These are phyloP conservation scores for Scutellaria baicalensis DNA, from an alignment of 257 asterid genomes.

Conservation along the genomic window DNA sequence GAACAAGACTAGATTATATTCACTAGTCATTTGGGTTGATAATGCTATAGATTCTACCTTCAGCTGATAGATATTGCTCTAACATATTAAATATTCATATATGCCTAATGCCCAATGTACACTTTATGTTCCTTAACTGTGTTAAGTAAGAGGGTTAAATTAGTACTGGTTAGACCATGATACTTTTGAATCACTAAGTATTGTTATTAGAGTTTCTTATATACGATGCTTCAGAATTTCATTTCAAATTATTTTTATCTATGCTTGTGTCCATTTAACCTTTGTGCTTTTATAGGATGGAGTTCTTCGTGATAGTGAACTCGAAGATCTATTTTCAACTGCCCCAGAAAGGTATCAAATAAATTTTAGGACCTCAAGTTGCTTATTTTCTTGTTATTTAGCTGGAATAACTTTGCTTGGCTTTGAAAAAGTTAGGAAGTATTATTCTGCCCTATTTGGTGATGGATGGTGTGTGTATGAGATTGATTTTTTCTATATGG, in stretches of 20 bases:
- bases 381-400: constrained; percentile 4
- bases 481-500: constrained; percentile 1
- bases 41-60: neutral
- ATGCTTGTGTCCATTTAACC: constrained; percentile 7
- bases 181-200: neutral
- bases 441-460: neutral
- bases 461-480: neutral
- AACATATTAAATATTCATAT: neutral
- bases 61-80: neutral
- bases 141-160: neutral
- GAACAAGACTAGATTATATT: neutral
- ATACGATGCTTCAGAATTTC: neutral
- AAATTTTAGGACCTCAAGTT: constrained; percentile 2
- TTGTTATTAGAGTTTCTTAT: neutral
- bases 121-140: neutral
- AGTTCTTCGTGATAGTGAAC: constrained; percentile 69
- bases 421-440: neutral
- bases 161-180: constrained; percentile 1
- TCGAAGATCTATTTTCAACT: constrained; percentile 89
- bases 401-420: neutral
- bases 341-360: constrained; percentile 77
- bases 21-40: neutral
- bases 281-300: constrained; percentile 69
- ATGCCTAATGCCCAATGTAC: neutral
- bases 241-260: neutral